Percentiles rank a stretch among this genome's conserved stretches.
These are phyloP conservation scores for Phoma sp. DNA, from an alignment of 2,329 filamentous ascomycete genomes.

Conservation along the genomic window DNA sequence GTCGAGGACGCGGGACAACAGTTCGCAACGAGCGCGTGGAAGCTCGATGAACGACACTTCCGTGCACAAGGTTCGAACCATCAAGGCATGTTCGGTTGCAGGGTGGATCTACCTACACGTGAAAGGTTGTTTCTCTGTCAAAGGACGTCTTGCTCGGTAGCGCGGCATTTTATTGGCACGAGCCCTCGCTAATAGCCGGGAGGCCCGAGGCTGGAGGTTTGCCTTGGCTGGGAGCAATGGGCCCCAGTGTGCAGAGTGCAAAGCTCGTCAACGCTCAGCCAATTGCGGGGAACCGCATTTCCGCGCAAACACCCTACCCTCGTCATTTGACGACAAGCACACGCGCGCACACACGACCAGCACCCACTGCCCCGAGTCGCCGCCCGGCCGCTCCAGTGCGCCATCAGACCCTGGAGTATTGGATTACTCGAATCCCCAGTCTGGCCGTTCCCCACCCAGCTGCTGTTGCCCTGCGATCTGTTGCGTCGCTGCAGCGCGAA, in stretches of 20 bases:
- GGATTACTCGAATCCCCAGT: not conserved
- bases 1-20: not conserved
- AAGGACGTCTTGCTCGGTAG: not conserved
- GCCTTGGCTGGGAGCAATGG: not conserved
- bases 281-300: constrained; percentile 39
- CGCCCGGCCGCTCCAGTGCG: constrained; percentile 6
- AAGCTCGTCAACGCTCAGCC: constrained; percentile 18
- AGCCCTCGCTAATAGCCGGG: not conserved
- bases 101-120: not conserved
- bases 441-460: constrained; percentile 8
- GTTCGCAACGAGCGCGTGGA: no score
- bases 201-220: constrained; percentile 9
- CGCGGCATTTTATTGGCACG: not conserved
- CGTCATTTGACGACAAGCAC: constrained; percentile 13
- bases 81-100: no score
- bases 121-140: constrained; percentile 3
- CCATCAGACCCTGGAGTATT: not conserved
- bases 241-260: not conserved
- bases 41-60: no score
- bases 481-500: constrained; percentile 1
- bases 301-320: constrained; percentile 24
- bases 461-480: constrained; percentile 20
- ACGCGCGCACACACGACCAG: constrained; percentile 23
- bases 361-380: constrained; percentile 16
- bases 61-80: no score